Evolutionary conservation across 2,329 filamentous ascomycete species (phyloP), one percentile per base, ranked within the genome.

Genomic region (Madurella fahalii): DNA sequence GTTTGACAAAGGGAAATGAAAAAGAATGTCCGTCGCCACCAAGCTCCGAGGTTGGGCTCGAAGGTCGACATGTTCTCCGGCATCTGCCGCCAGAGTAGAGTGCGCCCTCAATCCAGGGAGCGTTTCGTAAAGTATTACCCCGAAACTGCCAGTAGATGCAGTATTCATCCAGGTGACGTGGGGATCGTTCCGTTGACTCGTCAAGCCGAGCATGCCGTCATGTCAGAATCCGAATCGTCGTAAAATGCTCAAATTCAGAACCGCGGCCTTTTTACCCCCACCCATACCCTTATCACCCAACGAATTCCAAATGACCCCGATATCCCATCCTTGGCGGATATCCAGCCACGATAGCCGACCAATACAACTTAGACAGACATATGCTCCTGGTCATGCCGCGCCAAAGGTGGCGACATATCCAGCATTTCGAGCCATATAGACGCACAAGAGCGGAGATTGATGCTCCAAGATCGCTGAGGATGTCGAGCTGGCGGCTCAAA

Each of bases 401-500:
- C 53, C 57, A 52, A 46, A 57, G 47, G 45, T 44, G 57, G 56
- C 54, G 55, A 60, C 54, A 58, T 69, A 69, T 71, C 65, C 68
- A 71, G 69, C 65, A 65, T 57, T n/a, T 56, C 64, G 63, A 64
- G 61, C 56, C 59, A 62, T 61, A 64, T 63, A 58, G 51, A 55
- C 52, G 56, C 56, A 53, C 53, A 49, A 61, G 57, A 58, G 59
- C 56, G 42, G 49, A 59, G 43, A 56, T 54, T 15, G 43, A 54
- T 54, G 56, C 52, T 54, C 59, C 54, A 59, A 64, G 56, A 61
- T 62, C 39, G 47, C 34, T 34, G 34, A 54, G 25, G 47, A 40
- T 52, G 44, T 50, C 40, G 41, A 30, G 37, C n/a, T 37, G 37
- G 31, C 50, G 30, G 53, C 47, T 72, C 62, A 83, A 50, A 80